Evolutionary conservation across 768 basidiomycete species (phyloP).

Genomic region (Rhizopogon rudus): DNA sequence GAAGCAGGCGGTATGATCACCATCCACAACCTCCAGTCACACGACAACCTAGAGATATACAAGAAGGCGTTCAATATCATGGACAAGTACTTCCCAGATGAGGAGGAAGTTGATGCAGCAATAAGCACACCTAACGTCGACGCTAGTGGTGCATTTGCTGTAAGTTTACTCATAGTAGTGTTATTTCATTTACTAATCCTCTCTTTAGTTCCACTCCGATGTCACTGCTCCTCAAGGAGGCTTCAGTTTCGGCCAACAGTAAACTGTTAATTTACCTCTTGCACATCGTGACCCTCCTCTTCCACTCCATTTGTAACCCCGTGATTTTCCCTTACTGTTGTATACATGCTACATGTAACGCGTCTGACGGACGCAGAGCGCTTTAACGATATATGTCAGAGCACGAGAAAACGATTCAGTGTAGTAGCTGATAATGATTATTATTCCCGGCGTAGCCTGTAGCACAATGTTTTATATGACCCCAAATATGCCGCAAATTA

Average conservation of each 20-base stretch:
- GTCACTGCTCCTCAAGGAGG: slow-evolving; percentile 90
- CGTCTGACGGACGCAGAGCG: slow-evolving; percentile 30
- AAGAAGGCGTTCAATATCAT: slow-evolving; percentile 99
- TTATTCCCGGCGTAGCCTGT: slow-evolving; percentile 1
- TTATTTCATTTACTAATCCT: slow-evolving; percentile 3
- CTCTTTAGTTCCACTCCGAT: slow-evolving; percentile 72
- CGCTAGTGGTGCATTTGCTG: slow-evolving; percentile 67
- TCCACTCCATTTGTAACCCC: slow-evolving; percentile 7
- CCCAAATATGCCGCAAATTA: slow-evolving; percentile 1
- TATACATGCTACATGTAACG: slow-evolving; percentile 14
- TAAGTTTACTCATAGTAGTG: slow-evolving; percentile 30
- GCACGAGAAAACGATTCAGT: slow-evolving; percentile 14
- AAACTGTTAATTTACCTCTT: slow-evolving; percentile 10
- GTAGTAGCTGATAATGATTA: slow-evolving; percentile 15
- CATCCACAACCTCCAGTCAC: slow-evolving; percentile 98
- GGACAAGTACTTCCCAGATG: slow-evolving; percentile 98
- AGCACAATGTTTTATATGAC: background rate
- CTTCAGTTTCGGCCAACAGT: slow-evolving; percentile 85
- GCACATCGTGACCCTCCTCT: slow-evolving; percentile 3
- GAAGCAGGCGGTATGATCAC: slow-evolving; percentile 99
- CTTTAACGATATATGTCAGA: slow-evolving; percentile 15
- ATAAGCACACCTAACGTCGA: slow-evolving; percentile 76
- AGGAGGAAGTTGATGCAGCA: slow-evolving; percentile 87
- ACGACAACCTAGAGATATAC: slow-evolving; percentile 99
- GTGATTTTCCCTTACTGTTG: slow-evolving; percentile 10